Conservation (phyloP, 805 yeast species). For the Yarrowia sp. region DNA sequence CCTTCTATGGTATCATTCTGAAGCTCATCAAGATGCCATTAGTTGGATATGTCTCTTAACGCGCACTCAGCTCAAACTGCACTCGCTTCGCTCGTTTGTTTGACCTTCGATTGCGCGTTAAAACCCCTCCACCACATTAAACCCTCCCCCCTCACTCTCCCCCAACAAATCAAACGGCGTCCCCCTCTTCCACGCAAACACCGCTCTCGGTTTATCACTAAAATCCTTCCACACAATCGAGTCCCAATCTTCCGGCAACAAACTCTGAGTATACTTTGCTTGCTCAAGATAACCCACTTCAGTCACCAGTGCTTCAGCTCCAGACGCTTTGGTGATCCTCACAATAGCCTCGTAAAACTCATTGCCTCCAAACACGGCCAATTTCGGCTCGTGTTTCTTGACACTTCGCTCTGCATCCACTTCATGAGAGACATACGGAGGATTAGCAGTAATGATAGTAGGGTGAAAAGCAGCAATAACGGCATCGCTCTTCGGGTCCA, state of each 20-base stretch:
- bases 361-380: conserved; percentile 25
- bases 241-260: conserved; percentile 1
- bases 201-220: not conserved
- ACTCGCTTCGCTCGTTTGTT: not conserved
- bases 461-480: conserved; percentile 21
- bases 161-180: conserved; percentile 2
- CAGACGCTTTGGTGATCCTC: not conserved
- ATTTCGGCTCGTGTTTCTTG: conserved; percentile 14
- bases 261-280: conserved; percentile 9
- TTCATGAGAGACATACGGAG: conserved; percentile 28
- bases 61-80: not conserved
- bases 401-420: conserved; percentile 5
- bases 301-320: not conserved
- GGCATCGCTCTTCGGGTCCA: not conserved
- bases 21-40: too few relatives aligned
- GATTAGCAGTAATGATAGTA: conserved; percentile 12
- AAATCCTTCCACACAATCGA: not conserved
- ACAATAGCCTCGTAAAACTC: conserved; percentile 12
- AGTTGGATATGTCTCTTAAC: too few relatives aligned
- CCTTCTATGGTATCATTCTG: too few relatives aligned
- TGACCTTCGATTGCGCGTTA: too few relatives aligned
- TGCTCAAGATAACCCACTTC: conserved; percentile 20
- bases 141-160: not conserved
- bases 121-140: not conserved
- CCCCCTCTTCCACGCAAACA: conserved; percentile 17